Conservation (phyloP, 2,329 filamentous ascomycete genomes). For the Chaetoscypha palmicola region DNA sequence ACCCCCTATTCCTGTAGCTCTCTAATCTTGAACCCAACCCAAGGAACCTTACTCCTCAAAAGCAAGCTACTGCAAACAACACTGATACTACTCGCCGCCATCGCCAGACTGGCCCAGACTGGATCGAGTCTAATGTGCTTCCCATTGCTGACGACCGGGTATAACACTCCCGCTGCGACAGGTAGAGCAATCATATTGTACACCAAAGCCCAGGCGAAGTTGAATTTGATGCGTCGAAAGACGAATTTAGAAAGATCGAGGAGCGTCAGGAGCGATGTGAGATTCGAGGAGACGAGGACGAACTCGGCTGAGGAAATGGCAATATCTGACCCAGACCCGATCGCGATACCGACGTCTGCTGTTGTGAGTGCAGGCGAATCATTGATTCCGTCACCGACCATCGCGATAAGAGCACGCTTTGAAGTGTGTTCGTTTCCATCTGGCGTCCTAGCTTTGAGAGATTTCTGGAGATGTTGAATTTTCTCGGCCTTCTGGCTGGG, state of each 20-base stretch:
- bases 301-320: slow-evolving; percentile 77
- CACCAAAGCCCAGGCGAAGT: slow-evolving; percentile 60
- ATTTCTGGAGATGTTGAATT: slow-evolving; percentile 53
- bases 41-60: slow-evolving; percentile 41
- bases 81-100: slow-evolving; percentile 87
- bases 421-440: slow-evolving; percentile 21
- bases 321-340: slow-evolving; percentile 75
- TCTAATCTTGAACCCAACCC: slow-evolving; percentile 31
- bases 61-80: slow-evolving; percentile 77
- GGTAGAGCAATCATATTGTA: slow-evolving; percentile 61
- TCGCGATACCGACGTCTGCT: slow-evolving; percentile 76
- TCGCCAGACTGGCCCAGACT: slow-evolving; percentile 83
- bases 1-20: slow-evolving; percentile 1
- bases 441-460: slow-evolving; percentile 15
- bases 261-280: slow-evolving; percentile 52
- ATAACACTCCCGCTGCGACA: slow-evolving; percentile 59
- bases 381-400: slow-evolving; percentile 84
- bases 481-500: slow-evolving; percentile 75
- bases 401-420: slow-evolving; percentile 57
- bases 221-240: slow-evolving; percentile 58
- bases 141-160: slow-evolving; percentile 44
- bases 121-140: slow-evolving; percentile 61
- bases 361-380: slow-evolving; percentile 74
- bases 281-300: slow-evolving; percentile 61
- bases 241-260: slow-evolving; percentile 53